Evolutionary conservation across 306 rosid species (phyloP), one percentile per base, ranked within the genome.

Genomic region (Mimosa bimucronata): DNA sequence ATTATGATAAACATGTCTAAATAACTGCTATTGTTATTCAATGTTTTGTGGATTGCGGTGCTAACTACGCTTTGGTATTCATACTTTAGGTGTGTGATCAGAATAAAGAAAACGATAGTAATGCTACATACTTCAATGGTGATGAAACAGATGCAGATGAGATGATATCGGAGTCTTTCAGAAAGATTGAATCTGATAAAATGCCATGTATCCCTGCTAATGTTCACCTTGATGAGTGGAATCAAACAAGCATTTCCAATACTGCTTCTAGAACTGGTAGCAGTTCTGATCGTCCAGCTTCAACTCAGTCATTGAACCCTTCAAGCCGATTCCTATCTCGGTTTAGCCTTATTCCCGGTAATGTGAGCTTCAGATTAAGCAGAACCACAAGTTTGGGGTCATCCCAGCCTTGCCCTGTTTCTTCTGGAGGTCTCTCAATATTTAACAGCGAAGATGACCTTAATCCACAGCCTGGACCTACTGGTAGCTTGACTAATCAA

Each of bases 381-480:
- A 89, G 99, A 85, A 91, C 99, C 55, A 84, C 88, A 67, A 93
- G 98, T 80, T 86, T 93, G 83, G 97, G 98, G 72, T 96, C 98
- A 48, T 90, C 97, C 31, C 89, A 87, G 79, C 89, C 96, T 76
- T 85, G 80, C 72, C 94, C 98, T 21, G 77, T 80, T 80, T 86
- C 98, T 84, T 82, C 97, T 3, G 81, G 85, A 57, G 79, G 78
- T 85, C 79, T 86, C 80, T 65, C 94, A 16, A 72, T 88, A 13
- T 77, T 89, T 78, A 89, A 93, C 83, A 78, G 82, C 77, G 97
- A 90, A 76, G 93, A 89, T 26, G 94, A 85, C 50, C 83, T 81
- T 78, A 88, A 78, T 83, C 80, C 86, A 53, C 91, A 78, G 42
- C 68, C 81, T 14, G 80, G 71, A 58, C 83, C 82, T 52, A 65